Base-by-base conservation (phyloP, 805 yeast genomes). In the Tetrapisispora phaffii region DNA sequence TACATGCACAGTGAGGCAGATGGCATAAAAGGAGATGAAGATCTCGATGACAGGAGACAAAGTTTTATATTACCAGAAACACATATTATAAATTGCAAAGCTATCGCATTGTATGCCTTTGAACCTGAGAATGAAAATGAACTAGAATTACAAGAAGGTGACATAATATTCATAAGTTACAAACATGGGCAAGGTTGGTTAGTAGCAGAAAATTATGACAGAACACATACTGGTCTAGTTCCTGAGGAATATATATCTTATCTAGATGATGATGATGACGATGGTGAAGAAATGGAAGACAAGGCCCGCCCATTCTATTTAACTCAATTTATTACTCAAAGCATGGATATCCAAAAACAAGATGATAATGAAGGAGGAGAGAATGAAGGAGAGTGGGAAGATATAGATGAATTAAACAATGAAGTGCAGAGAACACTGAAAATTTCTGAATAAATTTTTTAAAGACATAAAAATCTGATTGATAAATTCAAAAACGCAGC, bases 101-200 rank as follows among this genome's bases (percentile, higher is more conserved):
- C 97, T 0, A 70, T 88, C 23, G 97, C 97, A 0, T 62, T 93
- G 39, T 93, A 87, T 60, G 90, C 89, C 55, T 93, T 93, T 59
- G 74, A 68, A 36, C 96, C 97, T 0, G 97, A 93, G 60, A 93
- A 93, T 62, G 96, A 87, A 55, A 93, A 93, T 63, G 99, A 93
- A 58, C 77, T 89, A 38, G 76, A 74, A 10, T 67, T 93, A 28
- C 65, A 58, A 13, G 94, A 83, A 55, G 95, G 96, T 31, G 97
- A 93, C 64, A 63, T 77, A 13, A 77, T 93, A 2, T 82, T 88
- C 76, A 83, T 93, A 26, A 79, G 82, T 47, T 90, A 89, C 62
- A 77, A 94, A 46, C 96, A 90, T 62, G 97, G 97, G 22, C 97
- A 90, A 62, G 99, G 99, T 7, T 93, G 98, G 99, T 73, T 93